These are phyloP conservation scores for Barbarea vulgaris DNA, from an alignment of 345 rosid genomes.

Conservation along the genomic window DNA sequence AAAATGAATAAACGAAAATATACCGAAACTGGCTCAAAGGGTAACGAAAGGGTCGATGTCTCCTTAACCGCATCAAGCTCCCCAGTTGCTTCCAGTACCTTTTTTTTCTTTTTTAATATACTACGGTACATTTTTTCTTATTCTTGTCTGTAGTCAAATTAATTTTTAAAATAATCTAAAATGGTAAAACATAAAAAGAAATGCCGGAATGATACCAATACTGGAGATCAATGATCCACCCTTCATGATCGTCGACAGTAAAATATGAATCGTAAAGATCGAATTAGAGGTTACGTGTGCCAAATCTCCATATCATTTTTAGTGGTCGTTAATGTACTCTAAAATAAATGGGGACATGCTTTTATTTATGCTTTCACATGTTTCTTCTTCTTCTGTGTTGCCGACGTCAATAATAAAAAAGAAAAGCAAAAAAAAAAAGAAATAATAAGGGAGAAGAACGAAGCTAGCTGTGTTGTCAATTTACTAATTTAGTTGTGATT, in stretches of 20 bases:
- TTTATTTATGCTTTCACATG: neutral
- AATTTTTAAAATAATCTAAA: neutral
- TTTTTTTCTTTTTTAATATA: neutral
- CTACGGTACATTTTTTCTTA: conserved; percentile 3
- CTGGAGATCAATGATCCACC: neutral
- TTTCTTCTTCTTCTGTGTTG: neutral
- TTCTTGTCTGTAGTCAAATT: conserved; percentile 2
- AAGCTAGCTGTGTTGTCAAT: neutral
- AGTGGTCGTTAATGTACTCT: conserved; percentile 14
- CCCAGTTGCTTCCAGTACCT: conserved; percentile 45
- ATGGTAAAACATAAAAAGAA: neutral
- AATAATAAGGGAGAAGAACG: no score
- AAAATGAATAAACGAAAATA: conserved; percentile 3
- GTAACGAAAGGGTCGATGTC: conserved; percentile 50
- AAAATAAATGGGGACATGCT: conserved; percentile 1
- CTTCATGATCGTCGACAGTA: neutral
- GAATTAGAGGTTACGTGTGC: neutral
- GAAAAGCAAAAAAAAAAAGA: neutral
- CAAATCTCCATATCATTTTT: conserved; percentile 2
- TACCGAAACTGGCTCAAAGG: conserved; percentile 51
- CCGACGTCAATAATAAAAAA: conserved; percentile 10
- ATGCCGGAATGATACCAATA: neutral
- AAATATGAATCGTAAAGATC: neutral
- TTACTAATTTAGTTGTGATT: neutral
- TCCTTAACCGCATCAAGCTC: conserved; percentile 27